Conservation (phyloP, 2,329 filamentous ascomycete genomes). For the Alternaria consortialis region DNA sequence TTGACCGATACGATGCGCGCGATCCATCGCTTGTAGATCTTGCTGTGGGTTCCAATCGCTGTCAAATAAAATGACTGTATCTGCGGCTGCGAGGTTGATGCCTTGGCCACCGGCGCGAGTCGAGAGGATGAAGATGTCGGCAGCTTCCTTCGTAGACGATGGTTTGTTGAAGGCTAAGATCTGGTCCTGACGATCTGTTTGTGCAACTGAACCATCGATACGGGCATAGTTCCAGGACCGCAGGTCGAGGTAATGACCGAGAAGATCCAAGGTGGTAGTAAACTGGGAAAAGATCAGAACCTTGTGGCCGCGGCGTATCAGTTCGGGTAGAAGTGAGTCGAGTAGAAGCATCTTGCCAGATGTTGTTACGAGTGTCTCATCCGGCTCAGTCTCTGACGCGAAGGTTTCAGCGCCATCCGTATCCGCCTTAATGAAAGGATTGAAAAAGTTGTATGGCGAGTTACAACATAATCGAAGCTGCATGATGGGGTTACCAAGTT, state of each 20-base stretch:
- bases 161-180: slow-evolving; percentile 60
- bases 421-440: slow-evolving; percentile 72
- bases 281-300: slow-evolving; percentile 97
- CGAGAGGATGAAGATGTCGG: slow-evolving; percentile 82
- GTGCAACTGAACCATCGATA: slow-evolving; percentile 87
- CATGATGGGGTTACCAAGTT: slow-evolving; percentile 90
- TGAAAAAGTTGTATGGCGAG: slow-evolving; percentile 95
- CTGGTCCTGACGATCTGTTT: slow-evolving; percentile 63
- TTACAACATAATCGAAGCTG: slow-evolving; percentile 93
- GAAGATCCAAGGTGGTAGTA: slow-evolving; percentile 89
- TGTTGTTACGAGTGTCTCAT: slow-evolving; percentile 83
- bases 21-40: slow-evolving; percentile 94
- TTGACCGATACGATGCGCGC: slow-evolving; percentile 93
- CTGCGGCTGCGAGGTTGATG: slow-evolving; percentile 90
- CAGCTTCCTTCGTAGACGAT: slow-evolving; percentile 32
- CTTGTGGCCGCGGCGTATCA: slow-evolving; percentile 82
- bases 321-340: slow-evolving; percentile 79
- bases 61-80: slow-evolving; percentile 93
- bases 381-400: slow-evolving; percentile 63
- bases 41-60: slow-evolving; percentile 96
- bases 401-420: slow-evolving; percentile 57
- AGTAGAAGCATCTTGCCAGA: slow-evolving; percentile 97
- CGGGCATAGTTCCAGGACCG: slow-evolving; percentile 84
- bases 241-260: slow-evolving; percentile 86
- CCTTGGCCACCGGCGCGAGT: slow-evolving; percentile 93